Percentiles rank a stretch among this genome's conserved stretches.
phyloP scores from a whole-genome alignment of 2,329 filamentous ascomycete species.

The Paramyrothecium roridum region DNA sequence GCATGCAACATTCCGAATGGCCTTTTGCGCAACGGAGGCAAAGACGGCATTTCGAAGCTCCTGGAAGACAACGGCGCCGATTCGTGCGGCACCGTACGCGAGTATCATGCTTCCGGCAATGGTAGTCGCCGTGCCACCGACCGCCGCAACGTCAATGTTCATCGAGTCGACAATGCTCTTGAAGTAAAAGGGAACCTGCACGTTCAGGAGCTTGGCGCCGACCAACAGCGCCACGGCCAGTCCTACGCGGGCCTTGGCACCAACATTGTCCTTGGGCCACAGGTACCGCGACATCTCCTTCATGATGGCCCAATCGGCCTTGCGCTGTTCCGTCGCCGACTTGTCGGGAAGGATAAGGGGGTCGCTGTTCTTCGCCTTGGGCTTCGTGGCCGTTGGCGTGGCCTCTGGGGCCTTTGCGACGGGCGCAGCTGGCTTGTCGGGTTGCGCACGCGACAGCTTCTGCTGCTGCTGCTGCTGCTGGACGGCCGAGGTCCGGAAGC shows the following conservation, averaged over 20 bases:
- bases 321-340: conserved; percentile 82
- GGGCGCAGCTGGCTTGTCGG: conserved; percentile 13
- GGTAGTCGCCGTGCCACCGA: conserved; percentile 85
- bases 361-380: conserved; percentile 18
- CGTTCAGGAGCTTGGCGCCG: conserved; percentile 91
- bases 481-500: conserved; percentile 27
- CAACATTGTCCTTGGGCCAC: conserved; percentile 80
- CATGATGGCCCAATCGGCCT: conserved; percentile 98
- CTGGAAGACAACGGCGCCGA: conserved; percentile 86
- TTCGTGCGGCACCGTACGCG: conserved; percentile 84
- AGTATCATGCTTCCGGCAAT: conserved; percentile 91
- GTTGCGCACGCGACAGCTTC: neutral
- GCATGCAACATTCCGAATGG: conserved; percentile 84
- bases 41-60: conserved; percentile 96
- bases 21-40: conserved; percentile 94
- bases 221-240: conserved; percentile 81
- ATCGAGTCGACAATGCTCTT: conserved; percentile 96
- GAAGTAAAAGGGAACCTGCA: conserved; percentile 98
- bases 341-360: conserved; percentile 31
- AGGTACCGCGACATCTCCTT: conserved; percentile 95
- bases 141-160: conserved; percentile 87
- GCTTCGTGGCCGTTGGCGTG: conserved; percentile 13
- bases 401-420: conserved; percentile 14
- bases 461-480: neutral
- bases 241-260: conserved; percentile 78